A percentile compares a stretch with the other conserved stretches of the same genome.
Conservation (phyloP, 2,329 filamentous ascomycete genomes). For the Aspergillus niger region DNA sequence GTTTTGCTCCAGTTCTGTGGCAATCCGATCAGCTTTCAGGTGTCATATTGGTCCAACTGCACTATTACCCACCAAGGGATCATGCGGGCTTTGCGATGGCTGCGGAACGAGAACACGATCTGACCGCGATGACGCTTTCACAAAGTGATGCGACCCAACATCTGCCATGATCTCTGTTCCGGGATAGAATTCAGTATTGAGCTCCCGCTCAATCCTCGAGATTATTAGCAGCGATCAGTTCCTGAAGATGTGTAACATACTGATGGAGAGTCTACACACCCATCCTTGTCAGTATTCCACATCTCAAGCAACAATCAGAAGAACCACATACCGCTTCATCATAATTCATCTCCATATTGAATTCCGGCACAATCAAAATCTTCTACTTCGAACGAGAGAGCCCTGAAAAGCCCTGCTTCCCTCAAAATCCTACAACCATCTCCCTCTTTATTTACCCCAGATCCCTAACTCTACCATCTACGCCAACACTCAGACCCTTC, state of each 20-base stretch:
- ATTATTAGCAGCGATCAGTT: conserved; percentile 33
- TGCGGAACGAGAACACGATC: conserved; percentile 55
- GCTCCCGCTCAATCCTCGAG: conserved; percentile 53
- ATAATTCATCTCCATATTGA: conserved; percentile 53
- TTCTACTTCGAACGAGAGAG: not conserved
- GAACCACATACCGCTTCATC: conserved; percentile 40
- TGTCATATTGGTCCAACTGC: not conserved
- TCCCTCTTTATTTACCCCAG: not conserved
- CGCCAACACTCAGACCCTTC: not conserved
- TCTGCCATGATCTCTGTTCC: conserved; percentile 64
- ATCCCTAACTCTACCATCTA: too few species aligned
- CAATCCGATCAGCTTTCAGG: not conserved
- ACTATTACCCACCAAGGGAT: conserved; percentile 42
- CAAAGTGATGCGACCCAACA: conserved; percentile 64
- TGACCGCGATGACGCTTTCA: conserved; percentile 52
- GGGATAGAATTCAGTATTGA: conserved; percentile 57
- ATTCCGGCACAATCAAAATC: not conserved
- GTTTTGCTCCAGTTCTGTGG: conserved; percentile 49
- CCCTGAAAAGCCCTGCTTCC: too few species aligned
- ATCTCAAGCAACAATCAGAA: not conserved
- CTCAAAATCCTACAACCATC: not conserved
- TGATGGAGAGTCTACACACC: conserved; percentile 25
- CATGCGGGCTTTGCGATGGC: conserved; percentile 49
- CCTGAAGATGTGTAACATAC: conserved; percentile 16
- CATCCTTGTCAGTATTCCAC: not conserved